phyloP scores from a whole-genome alignment of 495 filamentous ascomycete genomes.

The Penicillium soppii region DNA sequence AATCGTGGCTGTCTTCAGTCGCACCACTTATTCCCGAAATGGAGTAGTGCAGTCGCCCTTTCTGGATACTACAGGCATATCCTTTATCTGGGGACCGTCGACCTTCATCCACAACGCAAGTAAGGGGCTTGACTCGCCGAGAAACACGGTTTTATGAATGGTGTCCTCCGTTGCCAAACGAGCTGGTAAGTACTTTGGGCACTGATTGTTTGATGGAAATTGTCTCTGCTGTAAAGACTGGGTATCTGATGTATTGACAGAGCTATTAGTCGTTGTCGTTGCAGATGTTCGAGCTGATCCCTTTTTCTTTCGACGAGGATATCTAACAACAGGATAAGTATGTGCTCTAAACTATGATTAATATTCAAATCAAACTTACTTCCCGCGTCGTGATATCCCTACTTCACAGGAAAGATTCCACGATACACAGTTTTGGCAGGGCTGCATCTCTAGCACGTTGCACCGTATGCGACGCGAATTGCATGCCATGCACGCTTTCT shows the following conservation, averaged over 20 bases:
- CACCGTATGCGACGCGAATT: conserved; percentile 48
- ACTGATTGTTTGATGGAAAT: not conserved
- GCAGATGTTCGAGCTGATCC: conserved; percentile 3
- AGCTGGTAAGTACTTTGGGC: conserved; percentile 11
- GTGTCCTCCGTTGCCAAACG: conserved; percentile 7
- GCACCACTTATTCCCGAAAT: conserved; percentile 23
- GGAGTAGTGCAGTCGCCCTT: conserved; percentile 35
- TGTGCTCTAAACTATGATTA: not conserved
- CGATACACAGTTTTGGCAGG: conserved; percentile 43
- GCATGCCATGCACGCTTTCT: conserved; percentile 45
- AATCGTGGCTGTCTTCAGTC: conserved; percentile 12
- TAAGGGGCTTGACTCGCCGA: conserved; percentile 43
- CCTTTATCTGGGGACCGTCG: conserved; percentile 32
- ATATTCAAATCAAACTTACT: conserved; percentile 24
- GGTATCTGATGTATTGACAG: not conserved
- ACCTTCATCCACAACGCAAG: conserved; percentile 39
- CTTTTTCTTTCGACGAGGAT: conserved; percentile 27
- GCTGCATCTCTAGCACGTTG: conserved; percentile 44
- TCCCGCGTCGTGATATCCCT: conserved; percentile 43
- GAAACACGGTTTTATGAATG: conserved; percentile 36
- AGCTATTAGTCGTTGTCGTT: not conserved
- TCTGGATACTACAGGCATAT: conserved; percentile 19
- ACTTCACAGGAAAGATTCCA: conserved; percentile 41
- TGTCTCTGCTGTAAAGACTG: not conserved
- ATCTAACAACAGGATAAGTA: conserved; percentile 18